These are phyloP conservation scores for Diaporthe amygdali DNA, from an alignment of 2,329 filamentous ascomycete genomes.

Conservation along the genomic window DNA sequence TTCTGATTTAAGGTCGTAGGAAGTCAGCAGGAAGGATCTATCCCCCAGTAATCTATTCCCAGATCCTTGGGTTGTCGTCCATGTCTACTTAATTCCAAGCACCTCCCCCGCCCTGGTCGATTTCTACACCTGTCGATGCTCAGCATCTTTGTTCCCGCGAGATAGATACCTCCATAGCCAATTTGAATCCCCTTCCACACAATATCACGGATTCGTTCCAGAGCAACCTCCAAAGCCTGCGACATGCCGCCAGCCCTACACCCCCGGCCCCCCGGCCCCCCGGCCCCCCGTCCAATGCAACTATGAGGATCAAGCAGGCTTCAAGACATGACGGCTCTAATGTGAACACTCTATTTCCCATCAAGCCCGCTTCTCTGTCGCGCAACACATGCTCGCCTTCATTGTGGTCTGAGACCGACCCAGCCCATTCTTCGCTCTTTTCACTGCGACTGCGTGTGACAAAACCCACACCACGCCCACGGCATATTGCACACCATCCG, in stretches of 20 bases:
- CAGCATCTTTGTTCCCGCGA: not conserved
- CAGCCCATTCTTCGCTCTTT: not conserved
- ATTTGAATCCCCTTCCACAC: not conserved
- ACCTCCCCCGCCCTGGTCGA: not conserved
- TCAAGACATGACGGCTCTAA: too few relatives aligned
- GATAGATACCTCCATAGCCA: slow-evolving; percentile 1
- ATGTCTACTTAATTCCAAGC: not conserved
- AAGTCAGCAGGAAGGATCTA: not conserved
- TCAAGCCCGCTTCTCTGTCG: not conserved
- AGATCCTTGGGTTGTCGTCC: not conserved
- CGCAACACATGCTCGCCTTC: too few relatives aligned
- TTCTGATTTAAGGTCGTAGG: not conserved
- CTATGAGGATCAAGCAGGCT: too few relatives aligned
- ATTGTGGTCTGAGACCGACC: not conserved
- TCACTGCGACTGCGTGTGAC: too few relatives aligned
- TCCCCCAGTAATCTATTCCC: not conserved
- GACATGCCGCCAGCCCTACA: too few relatives aligned
- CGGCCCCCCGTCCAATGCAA: too few relatives aligned
- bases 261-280: too few relatives aligned
- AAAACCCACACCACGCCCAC: too few relatives aligned
- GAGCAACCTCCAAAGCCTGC: too few relatives aligned
- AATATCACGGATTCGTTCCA: too few relatives aligned
- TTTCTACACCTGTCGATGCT: not conserved
- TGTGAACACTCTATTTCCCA: too few relatives aligned
- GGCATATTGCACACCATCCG: too few relatives aligned